Conservation (phyloP, 176 grass and related monocot species). For the Leersia perrieri region DNA sequence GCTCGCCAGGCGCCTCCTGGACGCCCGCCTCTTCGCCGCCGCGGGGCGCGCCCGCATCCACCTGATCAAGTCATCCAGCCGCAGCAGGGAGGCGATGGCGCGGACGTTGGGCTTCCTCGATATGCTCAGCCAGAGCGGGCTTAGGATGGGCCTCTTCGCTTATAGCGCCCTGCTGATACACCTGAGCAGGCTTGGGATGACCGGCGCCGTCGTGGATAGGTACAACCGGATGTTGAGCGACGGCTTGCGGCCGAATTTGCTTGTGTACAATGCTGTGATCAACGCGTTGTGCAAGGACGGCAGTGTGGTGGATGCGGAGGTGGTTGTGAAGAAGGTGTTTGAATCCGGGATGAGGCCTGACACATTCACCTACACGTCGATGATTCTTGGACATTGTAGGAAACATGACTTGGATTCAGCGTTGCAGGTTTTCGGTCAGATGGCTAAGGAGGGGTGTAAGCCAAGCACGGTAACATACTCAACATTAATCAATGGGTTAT, state of each 20-base stretch:
- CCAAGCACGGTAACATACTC: conserved; percentile 50
- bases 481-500: conserved; percentile 41
- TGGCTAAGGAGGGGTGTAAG: conserved; percentile 37
- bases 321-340: conserved; percentile 48
- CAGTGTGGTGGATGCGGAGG: conserved; percentile 32
- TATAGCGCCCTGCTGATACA: conserved; percentile 14
- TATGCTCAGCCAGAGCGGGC: neutral
- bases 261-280: conserved; percentile 27
- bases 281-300: conserved; percentile 44
- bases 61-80: neutral
- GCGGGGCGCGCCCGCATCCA: conserved; percentile 3
- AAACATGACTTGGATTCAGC: conserved; percentile 50
- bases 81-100: neutral
- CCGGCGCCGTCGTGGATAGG: conserved; percentile 10
- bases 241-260: conserved; percentile 18
- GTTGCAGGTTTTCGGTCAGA: conserved; percentile 40
- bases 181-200: neutral
- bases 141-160: neutral
- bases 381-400: conserved; percentile 59
- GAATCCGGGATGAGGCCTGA: conserved; percentile 37
- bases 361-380: conserved; percentile 50
- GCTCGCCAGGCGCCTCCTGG: conserved; percentile 1
- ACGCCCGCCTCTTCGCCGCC: neutral
- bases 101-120: neutral
- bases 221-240: conserved; percentile 14